Evolutionary conservation across 176 grass and related monocot species (phyloP), one percentile per base, ranked within the genome.

Genomic region (Secale cereale): DNA sequence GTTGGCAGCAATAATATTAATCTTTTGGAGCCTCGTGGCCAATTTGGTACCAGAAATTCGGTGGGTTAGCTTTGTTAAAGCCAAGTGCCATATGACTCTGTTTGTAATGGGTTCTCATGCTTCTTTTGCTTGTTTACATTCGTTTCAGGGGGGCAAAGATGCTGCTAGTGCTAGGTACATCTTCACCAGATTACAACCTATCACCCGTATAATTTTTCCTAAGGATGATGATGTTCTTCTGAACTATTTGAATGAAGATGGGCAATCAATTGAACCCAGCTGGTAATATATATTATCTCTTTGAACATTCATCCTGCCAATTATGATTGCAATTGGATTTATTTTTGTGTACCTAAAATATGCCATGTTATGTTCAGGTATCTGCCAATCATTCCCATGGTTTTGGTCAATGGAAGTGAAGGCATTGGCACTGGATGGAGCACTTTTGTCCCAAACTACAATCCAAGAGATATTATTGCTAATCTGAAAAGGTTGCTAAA

Each of bases 341-440:
- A 14, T 77, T 26, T 80, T 26, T 5, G 26, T 19, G 31, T 54
- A 65, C 70, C 70, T 73, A 68, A 40, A 12, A 14, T 11, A 40
- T 63, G 32, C 43, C 12, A 64, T 11, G 50, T 90, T 81, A 52
- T 77, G 57, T 22, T 85, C 77, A 98, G 97, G 91, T 98, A 91
- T 84, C 48, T 96, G 81, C 97, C 96, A 25, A 89, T 94, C 67
- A 82, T 98, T 86, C 96, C 96, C 20, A 89, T 94, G 91, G 93
- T 98, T 69, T 82, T 98, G 71, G 81, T 95, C 61, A 98, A 98
- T 67, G 96, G 96, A 84, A 98, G 91, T 85, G 96, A 98, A 87
- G 96, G 91, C 63, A 98, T 94, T 86, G 96, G 96, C 23, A 98
- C 89, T 29, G 96, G 93, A 78, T 98, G 96, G 96, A 98, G 96